Conservation (phyloP, 371 early-diverging fungal species). For the Circinella minor region DNA sequence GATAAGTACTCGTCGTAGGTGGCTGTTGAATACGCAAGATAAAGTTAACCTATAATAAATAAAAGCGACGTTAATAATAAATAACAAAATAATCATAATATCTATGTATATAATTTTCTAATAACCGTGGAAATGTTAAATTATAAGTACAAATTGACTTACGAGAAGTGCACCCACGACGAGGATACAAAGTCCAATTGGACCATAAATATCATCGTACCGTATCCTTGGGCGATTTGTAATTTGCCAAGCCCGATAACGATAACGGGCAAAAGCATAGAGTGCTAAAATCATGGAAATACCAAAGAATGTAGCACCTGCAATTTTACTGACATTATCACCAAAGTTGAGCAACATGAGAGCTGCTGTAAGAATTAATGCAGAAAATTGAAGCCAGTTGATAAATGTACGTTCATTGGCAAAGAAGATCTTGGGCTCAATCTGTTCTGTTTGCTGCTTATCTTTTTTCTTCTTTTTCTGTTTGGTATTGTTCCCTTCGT, state of each 20-base stretch:
- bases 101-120: too few species aligned
- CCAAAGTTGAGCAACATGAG: constrained; percentile 81
- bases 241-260: constrained; percentile 79
- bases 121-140: too few species aligned
- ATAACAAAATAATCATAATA: not conserved
- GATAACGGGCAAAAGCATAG: constrained; percentile 84
- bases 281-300: constrained; percentile 74
- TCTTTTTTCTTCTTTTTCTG: constrained; percentile 29
- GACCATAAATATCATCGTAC: constrained; percentile 71
- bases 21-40: constrained; percentile 18
- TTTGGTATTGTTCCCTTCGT: constrained; percentile 6
- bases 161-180: constrained; percentile 79
- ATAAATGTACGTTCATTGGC: constrained; percentile 98
- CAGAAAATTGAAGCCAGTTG: constrained; percentile 75
- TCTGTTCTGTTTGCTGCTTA: constrained; percentile 22
- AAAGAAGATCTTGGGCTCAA: constrained; percentile 97
- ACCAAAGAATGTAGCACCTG: constrained; percentile 74
- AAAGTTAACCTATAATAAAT: constrained; percentile 26
- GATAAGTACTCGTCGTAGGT: constrained; percentile 13
- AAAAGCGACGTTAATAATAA: not conserved
- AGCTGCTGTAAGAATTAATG: constrained; percentile 65
- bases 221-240: constrained; percentile 53
- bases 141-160: constrained; percentile 40
- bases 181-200: constrained; percentile 81
- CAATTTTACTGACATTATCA: constrained; percentile 59